Evolutionary conservation across 192 early-diverging fungal genomes (phyloP).

Genomic region (Coemansia sp.): DNA sequence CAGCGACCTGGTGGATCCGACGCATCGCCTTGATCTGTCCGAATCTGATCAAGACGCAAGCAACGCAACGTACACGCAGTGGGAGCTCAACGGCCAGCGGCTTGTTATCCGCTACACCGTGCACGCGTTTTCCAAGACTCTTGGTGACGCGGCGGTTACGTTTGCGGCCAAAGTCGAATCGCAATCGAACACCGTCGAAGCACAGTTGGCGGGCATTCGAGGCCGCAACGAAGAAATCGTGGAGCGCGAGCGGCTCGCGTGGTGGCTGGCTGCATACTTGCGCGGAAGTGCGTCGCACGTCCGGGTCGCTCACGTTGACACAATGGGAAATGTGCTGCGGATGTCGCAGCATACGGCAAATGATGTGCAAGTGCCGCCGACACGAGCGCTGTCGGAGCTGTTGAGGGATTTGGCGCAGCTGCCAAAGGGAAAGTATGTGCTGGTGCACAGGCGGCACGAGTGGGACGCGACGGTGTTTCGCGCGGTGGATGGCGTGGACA

Average conservation of each 20-base stretch:
- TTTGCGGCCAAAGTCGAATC: conserved; percentile 39
- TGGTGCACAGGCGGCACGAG: conserved; percentile 36
- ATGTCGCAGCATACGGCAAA: conserved; percentile 11
- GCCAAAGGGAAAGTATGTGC: conserved; percentile 29
- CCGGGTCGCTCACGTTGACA: conserved; percentile 39
- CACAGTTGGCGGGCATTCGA: not conserved
- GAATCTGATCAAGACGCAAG: not conserved
- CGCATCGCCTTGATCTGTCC: conserved; percentile 12
- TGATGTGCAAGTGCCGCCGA: conserved; percentile 40
- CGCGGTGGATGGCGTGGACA: conserved; percentile 22
- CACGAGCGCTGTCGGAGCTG: conserved; percentile 25
- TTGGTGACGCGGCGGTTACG: conserved; percentile 24
- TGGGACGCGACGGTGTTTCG: conserved; percentile 50
- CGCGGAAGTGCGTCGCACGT: conserved; percentile 49
- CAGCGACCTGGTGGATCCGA: conserved; percentile 10
- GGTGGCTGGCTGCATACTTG: conserved; percentile 45
- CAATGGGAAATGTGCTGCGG: conserved; percentile 3
- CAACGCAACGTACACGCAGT: conserved; percentile 47
- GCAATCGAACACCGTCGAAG: conserved; percentile 8
- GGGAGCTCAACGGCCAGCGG: conserved; percentile 44
- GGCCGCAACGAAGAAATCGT: conserved; percentile 24
- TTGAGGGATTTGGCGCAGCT: conserved; percentile 27
- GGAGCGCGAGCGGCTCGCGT: conserved; percentile 43
- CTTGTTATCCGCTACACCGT: conserved; percentile 41
- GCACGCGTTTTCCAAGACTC: conserved; percentile 20